A percentile compares a stretch with the other conserved stretches of the same genome.
These are phyloP conservation scores for Lepidopterella palustris DNA, from an alignment of 495 filamentous ascomycete genomes.

Conservation along the genomic window DNA sequence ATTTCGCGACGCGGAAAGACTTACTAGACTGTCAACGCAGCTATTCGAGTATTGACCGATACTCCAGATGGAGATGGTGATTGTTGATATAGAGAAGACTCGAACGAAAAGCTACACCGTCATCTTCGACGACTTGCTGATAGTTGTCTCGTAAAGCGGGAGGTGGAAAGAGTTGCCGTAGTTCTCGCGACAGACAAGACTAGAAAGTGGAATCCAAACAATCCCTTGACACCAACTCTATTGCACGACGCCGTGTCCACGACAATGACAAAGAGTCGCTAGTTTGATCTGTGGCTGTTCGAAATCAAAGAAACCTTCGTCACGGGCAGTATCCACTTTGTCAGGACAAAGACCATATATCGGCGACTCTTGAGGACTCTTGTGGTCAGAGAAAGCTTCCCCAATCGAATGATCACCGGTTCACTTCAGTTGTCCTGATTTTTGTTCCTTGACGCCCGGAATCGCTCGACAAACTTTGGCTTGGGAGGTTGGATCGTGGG, in stretches of 20 bases:
- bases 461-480: background rate
- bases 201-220: background rate
- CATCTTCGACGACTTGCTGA: slow-evolving; percentile 11
- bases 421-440: background rate
- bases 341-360: background rate
- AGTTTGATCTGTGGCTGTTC: background rate
- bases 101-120: slow-evolving; percentile 17
- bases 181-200: slow-evolving; percentile 5
- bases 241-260: background rate
- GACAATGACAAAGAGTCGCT: slow-evolving; percentile 8
- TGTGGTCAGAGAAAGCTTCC: slow-evolving; percentile 17
- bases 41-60: slow-evolving; percentile 13
- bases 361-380: no score
- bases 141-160: slow-evolving; percentile 6
- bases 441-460: slow-evolving; percentile 18
- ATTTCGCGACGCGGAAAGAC: background rate
- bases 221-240: slow-evolving; percentile 7
- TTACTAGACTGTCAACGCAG: slow-evolving; percentile 28
- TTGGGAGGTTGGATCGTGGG: background rate
- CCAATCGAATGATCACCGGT: background rate
- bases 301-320: background rate
- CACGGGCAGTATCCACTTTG: background rate
- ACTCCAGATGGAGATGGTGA: slow-evolving; percentile 17
- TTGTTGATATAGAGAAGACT: background rate
- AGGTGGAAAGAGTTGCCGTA: no score